Conservation (phyloP, 768 basidiomycete genomes). For the Leccinum pellstonianum region DNA sequence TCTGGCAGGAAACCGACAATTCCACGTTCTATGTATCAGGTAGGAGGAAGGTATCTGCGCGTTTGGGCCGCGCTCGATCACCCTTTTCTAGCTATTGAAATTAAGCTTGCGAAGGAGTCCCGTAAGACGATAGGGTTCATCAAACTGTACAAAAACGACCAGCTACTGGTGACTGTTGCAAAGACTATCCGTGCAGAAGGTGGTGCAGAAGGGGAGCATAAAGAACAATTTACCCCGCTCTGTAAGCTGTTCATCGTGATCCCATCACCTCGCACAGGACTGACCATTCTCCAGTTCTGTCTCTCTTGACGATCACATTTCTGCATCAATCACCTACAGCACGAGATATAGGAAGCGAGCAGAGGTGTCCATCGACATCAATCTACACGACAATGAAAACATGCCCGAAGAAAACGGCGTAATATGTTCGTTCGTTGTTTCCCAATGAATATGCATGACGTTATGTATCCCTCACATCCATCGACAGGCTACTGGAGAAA, state of each 20-base stretch:
- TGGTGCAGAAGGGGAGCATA: background rate
- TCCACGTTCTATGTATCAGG: too few relatives aligned
- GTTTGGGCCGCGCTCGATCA: background rate
- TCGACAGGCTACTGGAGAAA: too few relatives aligned
- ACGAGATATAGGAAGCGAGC: background rate
- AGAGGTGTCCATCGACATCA: background rate
- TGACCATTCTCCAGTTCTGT: slow-evolving; percentile 5
- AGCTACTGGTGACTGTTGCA: background rate
- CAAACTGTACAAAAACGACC: background rate
- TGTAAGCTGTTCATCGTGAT: slow-evolving; percentile 4
- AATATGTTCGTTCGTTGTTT: slow-evolving; percentile 8
- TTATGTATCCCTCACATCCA: too few relatives aligned
- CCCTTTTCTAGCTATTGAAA: background rate
- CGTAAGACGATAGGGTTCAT: slow-evolving; percentile 7
- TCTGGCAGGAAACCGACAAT: too few relatives aligned
- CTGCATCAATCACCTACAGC: background rate
- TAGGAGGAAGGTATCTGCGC: background rate
- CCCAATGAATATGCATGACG: too few relatives aligned
- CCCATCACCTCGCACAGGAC: background rate
- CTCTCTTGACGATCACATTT: background rate
- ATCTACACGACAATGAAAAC: background rate
- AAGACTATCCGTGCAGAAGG: background rate
- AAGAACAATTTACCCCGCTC: background rate
- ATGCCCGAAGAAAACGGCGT: slow-evolving; percentile 1
- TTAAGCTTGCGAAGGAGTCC: slow-evolving; percentile 10